A percentile compares a stretch with the other conserved stretches of the same genome.
phyloP scores from a whole-genome alignment of 176 grass and related monocot species.

The Musa beccarii region DNA sequence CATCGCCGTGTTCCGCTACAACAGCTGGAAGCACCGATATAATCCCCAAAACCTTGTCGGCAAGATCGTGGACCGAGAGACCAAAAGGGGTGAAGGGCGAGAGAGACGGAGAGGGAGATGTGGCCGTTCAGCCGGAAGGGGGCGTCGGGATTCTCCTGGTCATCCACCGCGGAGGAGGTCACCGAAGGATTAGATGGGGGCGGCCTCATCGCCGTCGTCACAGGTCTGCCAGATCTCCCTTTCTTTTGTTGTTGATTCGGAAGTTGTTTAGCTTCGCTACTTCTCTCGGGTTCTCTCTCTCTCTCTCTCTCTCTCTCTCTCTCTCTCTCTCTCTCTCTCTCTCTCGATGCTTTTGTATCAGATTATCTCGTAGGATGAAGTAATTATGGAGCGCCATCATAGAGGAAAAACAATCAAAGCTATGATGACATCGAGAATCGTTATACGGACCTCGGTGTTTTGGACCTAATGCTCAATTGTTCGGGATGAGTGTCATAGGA shows the following conservation, averaged over 20 bases:
- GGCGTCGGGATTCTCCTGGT: constrained; percentile 75
- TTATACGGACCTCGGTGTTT: too few species aligned
- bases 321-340: neutral
- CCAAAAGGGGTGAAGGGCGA: neutral
- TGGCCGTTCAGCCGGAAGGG: constrained; percentile 49
- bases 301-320: neutral
- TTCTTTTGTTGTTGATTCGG: neutral
- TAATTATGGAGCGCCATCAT: too few species aligned
- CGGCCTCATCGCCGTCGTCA: constrained; percentile 70
- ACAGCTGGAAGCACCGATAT: too few species aligned
- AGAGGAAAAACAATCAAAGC: too few species aligned
- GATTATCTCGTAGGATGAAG: too few species aligned
- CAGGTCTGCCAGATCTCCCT: constrained; percentile 29
- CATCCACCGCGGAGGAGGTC: constrained; percentile 77
- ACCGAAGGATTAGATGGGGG: constrained; percentile 52
- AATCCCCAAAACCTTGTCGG: too few species aligned
- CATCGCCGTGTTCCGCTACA: too few species aligned
- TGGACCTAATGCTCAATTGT: too few species aligned
- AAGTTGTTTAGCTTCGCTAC: neutral
- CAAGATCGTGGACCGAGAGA: too few species aligned
- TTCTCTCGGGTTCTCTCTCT: neutral
- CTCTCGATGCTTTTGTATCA: too few species aligned
- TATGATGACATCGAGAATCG: too few species aligned
- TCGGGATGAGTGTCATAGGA: too few species aligned
- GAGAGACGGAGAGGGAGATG: constrained; percentile 11